These are phyloP conservation scores for Tuber melanosporum DNA, from an alignment of 495 filamentous ascomycete genomes.

Conservation along the genomic window DNA sequence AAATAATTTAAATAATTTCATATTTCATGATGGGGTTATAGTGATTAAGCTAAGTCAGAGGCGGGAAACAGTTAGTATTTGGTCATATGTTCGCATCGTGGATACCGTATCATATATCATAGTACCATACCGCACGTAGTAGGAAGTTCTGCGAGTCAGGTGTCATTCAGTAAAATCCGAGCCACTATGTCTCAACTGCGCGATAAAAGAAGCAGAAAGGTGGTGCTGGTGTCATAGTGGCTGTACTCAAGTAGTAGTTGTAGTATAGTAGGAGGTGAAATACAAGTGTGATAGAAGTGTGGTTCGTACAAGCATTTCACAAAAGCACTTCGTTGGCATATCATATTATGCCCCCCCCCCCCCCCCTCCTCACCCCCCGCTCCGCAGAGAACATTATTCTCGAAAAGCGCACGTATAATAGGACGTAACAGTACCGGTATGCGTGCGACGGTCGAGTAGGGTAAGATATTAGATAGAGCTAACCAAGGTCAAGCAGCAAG, in stretches of 20 bases:
- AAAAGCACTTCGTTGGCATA: not conserved
- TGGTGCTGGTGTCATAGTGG: not conserved
- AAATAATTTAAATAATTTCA: not conserved
- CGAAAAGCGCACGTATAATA: not conserved
- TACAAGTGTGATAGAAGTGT: not conserved
- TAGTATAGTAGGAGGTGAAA: not conserved
- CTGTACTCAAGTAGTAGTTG: not conserved
- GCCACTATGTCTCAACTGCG: not conserved
- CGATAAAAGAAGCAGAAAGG: not conserved
- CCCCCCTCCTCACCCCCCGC: not conserved
- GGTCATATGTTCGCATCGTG: not conserved
- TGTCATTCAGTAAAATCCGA: not conserved
- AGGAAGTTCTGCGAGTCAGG: not conserved
- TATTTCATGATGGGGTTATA: not conserved
- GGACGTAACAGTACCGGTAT: not conserved
- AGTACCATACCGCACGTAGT: not conserved
- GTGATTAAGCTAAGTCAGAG: not conserved
- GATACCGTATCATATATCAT: not conserved
- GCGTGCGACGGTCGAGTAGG: not conserved
- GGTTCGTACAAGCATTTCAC: not conserved
- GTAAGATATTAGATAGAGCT: not conserved
- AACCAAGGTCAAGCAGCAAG: not conserved
- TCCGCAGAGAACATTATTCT: not conserved
- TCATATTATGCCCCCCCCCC: not conserved
- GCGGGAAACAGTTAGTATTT: not conserved